These are phyloP conservation scores for Fusarium neocosmosporiellum DNA, from an alignment of 2,329 filamentous ascomycete genomes.

Conservation along the genomic window DNA sequence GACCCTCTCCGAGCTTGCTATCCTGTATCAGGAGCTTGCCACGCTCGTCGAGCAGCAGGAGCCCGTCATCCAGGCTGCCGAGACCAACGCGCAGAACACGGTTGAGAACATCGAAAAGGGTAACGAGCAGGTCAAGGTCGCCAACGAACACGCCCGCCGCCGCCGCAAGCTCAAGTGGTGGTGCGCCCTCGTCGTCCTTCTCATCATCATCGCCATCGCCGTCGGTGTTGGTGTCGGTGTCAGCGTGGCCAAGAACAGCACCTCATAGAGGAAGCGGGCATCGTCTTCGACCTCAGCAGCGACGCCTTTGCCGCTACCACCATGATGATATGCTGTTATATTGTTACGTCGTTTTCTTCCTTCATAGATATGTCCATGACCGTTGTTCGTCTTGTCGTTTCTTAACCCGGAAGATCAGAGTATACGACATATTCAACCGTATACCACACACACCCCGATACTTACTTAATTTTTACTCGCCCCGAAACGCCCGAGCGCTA, in stretches of 20 bases:
- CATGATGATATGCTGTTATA: conserved; percentile 25
- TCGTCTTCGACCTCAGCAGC: background rate
- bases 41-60: conserved; percentile 81
- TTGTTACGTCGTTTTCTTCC: conserved; percentile 21
- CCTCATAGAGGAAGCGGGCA: conserved; percentile 4
- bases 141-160: conserved; percentile 73
- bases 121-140: conserved; percentile 75
- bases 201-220: conserved; percentile 67
- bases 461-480: conserved; percentile 42
- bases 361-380: conserved; percentile 40
- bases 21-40: conserved; percentile 80
- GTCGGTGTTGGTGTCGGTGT: conserved; percentile 67
- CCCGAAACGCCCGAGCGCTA: conserved; percentile 26
- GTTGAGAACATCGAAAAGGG: conserved; percentile 74
- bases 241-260: conserved; percentile 49
- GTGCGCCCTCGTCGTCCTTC: conserved; percentile 71
- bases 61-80: conserved; percentile 68
- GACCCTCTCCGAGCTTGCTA: conserved; percentile 76
- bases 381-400: conserved; percentile 12
- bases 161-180: conserved; percentile 85
- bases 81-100: conserved; percentile 74
- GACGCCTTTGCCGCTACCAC: background rate
- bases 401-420: conserved; percentile 15
- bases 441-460: conserved; percentile 15
- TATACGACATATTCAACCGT: conserved; percentile 29